Conservation (phyloP, 805 yeast species). For the Groenewaldozyma tartarivorans region DNA sequence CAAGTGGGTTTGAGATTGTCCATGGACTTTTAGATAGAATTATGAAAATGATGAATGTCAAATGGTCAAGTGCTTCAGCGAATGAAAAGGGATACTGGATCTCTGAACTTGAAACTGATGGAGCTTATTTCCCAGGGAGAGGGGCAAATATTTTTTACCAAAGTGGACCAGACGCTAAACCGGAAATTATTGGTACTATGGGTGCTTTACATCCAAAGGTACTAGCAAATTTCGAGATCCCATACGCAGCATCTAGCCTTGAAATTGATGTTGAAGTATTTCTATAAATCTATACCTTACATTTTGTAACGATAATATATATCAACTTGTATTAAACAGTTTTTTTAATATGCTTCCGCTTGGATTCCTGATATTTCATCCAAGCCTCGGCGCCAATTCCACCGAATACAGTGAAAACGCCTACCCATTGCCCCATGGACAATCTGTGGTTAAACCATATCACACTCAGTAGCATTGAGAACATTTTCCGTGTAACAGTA, state of each 20-base stretch:
- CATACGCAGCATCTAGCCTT: slow-evolving; percentile 84
- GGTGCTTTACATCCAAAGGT: slow-evolving; percentile 98
- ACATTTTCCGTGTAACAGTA: slow-evolving; percentile 93
- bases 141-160: slow-evolving; percentile 84
- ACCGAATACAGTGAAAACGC: slow-evolving; percentile 68
- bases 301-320: neutral
- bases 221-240: slow-evolving; percentile 74
- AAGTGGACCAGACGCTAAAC: slow-evolving; percentile 33
- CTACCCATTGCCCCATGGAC: slow-evolving; percentile 59
- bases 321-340: no score
- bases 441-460: slow-evolving; percentile 75
- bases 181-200: slow-evolving; percentile 53
- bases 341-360: neutral
- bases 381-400: slow-evolving; percentile 79
- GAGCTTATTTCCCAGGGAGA: slow-evolving; percentile 75
- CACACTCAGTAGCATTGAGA: slow-evolving; percentile 87
- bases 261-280: slow-evolving; percentile 87
- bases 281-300: slow-evolving; percentile 27
- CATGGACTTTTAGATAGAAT: slow-evolving; percentile 93
- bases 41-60: slow-evolving; percentile 91
- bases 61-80: slow-evolving; percentile 46
- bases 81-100: slow-evolving; percentile 55
- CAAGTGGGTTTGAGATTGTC: slow-evolving; percentile 87
- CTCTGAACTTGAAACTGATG: slow-evolving; percentile 36
- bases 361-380: slow-evolving; percentile 27